Evolutionary conservation across 2,329 filamentous ascomycete species (phyloP).

Genomic region (Claviceps pazoutovae): DNA sequence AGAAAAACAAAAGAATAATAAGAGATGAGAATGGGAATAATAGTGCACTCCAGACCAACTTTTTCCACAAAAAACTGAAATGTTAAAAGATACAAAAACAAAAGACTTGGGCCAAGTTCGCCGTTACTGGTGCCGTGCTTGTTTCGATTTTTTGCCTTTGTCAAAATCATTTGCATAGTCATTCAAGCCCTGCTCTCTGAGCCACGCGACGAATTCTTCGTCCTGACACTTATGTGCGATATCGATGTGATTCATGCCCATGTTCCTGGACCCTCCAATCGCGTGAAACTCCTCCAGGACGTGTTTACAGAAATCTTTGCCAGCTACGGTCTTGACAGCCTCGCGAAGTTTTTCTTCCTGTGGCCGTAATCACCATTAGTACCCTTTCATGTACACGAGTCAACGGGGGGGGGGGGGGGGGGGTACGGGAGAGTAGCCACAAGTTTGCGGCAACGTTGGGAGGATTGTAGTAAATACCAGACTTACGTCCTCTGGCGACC

Average conservation of each 20-base stretch:
- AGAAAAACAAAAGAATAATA: not conserved
- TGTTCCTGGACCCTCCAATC: slow-evolving; percentile 32
- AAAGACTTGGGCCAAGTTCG: too few relatives aligned
- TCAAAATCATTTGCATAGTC: too few relatives aligned
- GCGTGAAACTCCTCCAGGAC: slow-evolving; percentile 29
- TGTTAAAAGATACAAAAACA: too few relatives aligned
- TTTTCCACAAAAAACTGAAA: too few relatives aligned
- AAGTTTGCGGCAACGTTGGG: not conserved
- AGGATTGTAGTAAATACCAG: not conserved
- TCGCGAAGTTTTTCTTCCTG: slow-evolving; percentile 27
- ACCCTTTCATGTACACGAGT: not conserved
- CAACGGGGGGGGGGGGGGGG: not conserved
- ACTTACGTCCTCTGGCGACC: slow-evolving; percentile 37
- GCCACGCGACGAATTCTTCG: too few relatives aligned
- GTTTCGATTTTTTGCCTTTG: too few relatives aligned
- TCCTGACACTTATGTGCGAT: slow-evolving; percentile 18
- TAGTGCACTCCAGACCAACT: not conserved
- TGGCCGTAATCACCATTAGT: not conserved
- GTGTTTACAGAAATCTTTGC: slow-evolving; percentile 14
- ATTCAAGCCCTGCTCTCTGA: too few relatives aligned
- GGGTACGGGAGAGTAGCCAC: too few relatives aligned
- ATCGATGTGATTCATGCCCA: slow-evolving; percentile 33
- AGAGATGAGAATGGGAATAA: not conserved
- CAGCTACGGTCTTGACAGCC: slow-evolving; percentile 26
- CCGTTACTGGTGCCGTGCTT: too few relatives aligned